These are phyloP conservation scores for Komagataella phaffii DNA, from an alignment of 805 yeast genomes.

Conservation along the genomic window DNA sequence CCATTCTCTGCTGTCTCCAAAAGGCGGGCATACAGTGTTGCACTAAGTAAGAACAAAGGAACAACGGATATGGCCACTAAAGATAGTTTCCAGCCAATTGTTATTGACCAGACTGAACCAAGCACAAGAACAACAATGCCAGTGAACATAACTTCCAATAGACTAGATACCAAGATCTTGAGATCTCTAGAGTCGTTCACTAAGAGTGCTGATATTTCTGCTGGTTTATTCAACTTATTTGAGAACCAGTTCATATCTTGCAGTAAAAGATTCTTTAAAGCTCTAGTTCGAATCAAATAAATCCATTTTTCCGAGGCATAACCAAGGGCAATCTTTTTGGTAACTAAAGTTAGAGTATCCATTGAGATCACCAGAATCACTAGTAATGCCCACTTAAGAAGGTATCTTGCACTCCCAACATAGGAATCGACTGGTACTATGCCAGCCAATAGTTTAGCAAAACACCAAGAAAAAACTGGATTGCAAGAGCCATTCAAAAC, in stretches of 20 bases:
- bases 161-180: constrained; percentile 49
- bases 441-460: constrained; percentile 55
- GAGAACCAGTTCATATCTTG: constrained; percentile 45
- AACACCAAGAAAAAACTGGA: constrained; percentile 70
- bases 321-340: constrained; percentile 35
- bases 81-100: constrained; percentile 76
- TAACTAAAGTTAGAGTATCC: constrained; percentile 47
- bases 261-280: constrained; percentile 33
- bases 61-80: constrained; percentile 69
- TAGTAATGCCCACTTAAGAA: constrained; percentile 54
- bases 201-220: constrained; percentile 50
- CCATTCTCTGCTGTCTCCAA: constrained; percentile 41
- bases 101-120: constrained; percentile 70
- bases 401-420: constrained; percentile 17
- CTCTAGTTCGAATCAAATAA: constrained; percentile 29
- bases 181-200: constrained; percentile 77
- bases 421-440: constrained; percentile 34
- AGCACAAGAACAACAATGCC: constrained; percentile 37
- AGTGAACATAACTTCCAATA: constrained; percentile 39
- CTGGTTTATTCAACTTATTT: constrained; percentile 22
- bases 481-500: constrained; percentile 46
- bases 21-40: constrained; percentile 36
- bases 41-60: constrained; percentile 43
- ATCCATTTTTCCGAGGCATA: constrained; percentile 62
- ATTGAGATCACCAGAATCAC: constrained; percentile 47